Conservation (phyloP, 805 yeast genomes). For the Wickerhamiella cacticola region DNA sequence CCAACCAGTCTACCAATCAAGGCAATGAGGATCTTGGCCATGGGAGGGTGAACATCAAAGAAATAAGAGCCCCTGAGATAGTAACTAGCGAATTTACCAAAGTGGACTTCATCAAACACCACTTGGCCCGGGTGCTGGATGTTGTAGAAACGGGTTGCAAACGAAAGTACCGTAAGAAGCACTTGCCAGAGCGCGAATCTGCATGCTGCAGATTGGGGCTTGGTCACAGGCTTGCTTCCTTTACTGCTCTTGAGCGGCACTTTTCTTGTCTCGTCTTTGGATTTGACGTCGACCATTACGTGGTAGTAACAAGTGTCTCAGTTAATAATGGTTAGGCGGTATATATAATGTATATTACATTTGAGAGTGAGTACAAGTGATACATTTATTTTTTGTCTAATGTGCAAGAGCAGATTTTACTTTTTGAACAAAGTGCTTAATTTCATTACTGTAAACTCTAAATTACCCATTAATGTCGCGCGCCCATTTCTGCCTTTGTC, state of each 20-base stretch:
- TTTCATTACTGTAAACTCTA: too few relatives aligned
- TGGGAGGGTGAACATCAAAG: constrained; percentile 95
- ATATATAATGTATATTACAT: too few relatives aligned
- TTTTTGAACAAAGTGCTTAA: too few relatives aligned
- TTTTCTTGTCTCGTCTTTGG: constrained; percentile 4
- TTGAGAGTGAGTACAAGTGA: too few relatives aligned
- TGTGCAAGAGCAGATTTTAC: too few relatives aligned
- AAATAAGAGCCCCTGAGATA: constrained; percentile 81
- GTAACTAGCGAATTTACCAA: constrained; percentile 91
- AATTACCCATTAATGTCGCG: too few relatives aligned
- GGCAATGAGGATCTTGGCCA: constrained; percentile 88
- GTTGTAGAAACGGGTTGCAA: constrained; percentile 59
- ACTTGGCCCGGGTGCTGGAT: constrained; percentile 70
- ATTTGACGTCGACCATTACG: constrained; percentile 1
- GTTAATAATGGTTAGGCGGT: too few relatives aligned
- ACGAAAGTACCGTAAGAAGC: constrained; percentile 42
- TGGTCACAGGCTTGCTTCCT: background rate
- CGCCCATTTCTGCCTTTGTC: too few relatives aligned
- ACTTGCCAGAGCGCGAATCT: constrained; percentile 5
- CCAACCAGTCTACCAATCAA: constrained; percentile 77
- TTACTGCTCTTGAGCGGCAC: too few relatives aligned
- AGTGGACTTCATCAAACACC: constrained; percentile 89
- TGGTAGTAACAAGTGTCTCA: background rate
- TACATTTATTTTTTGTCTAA: too few relatives aligned
- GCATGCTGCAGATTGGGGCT: background rate